Evolutionary conservation across 768 basidiomycete genomes (phyloP), one percentile per base, ranked within the genome.

Genomic region (Hemileccinum rubropunctum): DNA sequence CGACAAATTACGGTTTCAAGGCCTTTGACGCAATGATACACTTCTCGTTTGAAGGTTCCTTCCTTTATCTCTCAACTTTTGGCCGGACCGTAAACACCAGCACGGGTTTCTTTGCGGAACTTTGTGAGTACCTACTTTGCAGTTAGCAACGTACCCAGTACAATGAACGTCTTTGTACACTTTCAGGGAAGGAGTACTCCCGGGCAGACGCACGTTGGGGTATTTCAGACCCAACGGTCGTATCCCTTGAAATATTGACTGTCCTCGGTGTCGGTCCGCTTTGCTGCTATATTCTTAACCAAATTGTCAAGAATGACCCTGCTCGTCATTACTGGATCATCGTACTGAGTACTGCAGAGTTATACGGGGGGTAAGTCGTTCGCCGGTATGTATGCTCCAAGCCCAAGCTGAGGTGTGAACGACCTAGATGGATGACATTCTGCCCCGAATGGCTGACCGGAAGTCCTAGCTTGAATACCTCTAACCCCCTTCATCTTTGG

Each of bases 141-240:
- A 20, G 33, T 15, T 45, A 30, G 39, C 23, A 6, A 27, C 7
- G 26, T 35, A 15, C 11, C 14, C 35, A 12, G 9, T 44, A 23
- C 54, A 44, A 40, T 2, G 35, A 38, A 42, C 5, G 30, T 23
- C 30, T 35, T 39, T n/a, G 35, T 33, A 28, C 18, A 27, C 21
- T 12, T 2, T 14, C 54, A 90, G 88, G 89, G 88, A 84, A 75
- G 55, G 89, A 91, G 64, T 91, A 93, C 60, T 82, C 86, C 20
- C 74, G 75, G 2, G 91, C 90, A 6, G 91, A 94, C 62, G 77
- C 79, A 47, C 82, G 91, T 36, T 94, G 91, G 91, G 91, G 88
- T 13, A 62, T 76, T 38, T 73, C 89, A 0, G 91, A 94, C 60
- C 79, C 87, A 1, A 86, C 85, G 1, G 76, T 92, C 45, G 88